Percentiles rank a stretch among this genome's conserved stretches.
Evolutionary conservation across 2,329 filamentous ascomycete genomes (phyloP).

Genomic region (Trichocomaceae sp.): DNA sequence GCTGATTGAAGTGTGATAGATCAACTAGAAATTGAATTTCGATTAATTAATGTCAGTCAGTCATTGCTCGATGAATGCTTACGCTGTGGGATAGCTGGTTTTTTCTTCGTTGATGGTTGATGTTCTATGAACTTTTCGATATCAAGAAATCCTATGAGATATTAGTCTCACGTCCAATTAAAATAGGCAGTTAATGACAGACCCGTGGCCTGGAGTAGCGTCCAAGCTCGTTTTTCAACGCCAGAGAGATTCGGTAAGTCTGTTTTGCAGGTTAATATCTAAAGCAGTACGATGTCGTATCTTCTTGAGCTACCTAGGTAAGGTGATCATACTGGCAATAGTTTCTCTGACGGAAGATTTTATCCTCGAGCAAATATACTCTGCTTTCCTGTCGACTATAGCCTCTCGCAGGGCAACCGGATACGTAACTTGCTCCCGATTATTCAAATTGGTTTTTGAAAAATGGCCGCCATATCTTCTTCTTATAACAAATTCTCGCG

Average conservation of each 20-base stretch:
- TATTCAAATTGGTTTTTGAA: neutral
- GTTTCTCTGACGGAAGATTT: no score
- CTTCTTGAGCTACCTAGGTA: no score
- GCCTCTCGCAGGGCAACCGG: neutral
- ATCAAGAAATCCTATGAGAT: constrained; percentile 27
- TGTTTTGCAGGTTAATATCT: no score
- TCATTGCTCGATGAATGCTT: neutral
- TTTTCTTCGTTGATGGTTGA: constrained; percentile 20
- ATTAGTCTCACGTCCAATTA: neutral
- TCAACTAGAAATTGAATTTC: neutral
- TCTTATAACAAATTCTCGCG: no score
- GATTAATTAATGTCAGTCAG: no score
- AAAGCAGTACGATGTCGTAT: no score
- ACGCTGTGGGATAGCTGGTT: constrained; percentile 20
- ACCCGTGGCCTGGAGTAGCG: neutral
- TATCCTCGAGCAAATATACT: neutral
- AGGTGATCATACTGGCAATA: no score
- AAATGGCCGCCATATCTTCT: neutral
- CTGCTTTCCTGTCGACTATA: neutral
- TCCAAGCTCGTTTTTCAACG: constrained; percentile 6
- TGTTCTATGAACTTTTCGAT: constrained; percentile 37
- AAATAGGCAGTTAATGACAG: neutral
- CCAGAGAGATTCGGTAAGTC: constrained; percentile 8
- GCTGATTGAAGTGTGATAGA: neutral
- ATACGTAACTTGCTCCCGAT: neutral